Evolutionary conservation across 2,329 filamentous ascomycete genomes (phyloP), one percentile per base, ranked within the genome.

Genomic region (Xylaria arbuscula): DNA sequence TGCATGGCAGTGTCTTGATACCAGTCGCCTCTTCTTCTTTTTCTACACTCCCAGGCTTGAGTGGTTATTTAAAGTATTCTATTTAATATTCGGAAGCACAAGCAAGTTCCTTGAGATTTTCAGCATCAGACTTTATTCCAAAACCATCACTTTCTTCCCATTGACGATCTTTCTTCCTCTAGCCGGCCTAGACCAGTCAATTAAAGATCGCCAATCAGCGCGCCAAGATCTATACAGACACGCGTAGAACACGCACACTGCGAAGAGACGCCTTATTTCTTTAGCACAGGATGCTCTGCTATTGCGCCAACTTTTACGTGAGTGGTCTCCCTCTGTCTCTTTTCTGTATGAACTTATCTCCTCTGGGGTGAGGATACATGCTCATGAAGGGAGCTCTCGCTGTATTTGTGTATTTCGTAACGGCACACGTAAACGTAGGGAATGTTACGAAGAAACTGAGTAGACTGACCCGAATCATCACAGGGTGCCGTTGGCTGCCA

Each of bases 271-370:
- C 8, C 34, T 45, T 36, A 22, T 11, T 34, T 38, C 48, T 47
- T 15, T 22, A 32, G n/a, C 17, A 45, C 56, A 74, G 59, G 4
- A 77, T 76, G 75, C 45, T 71, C 67, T 77, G 72, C 71, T 76
- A 77, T 36, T 77, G 75, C 57, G 75, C 74, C 34, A 78, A 77
- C 70, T 78, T 74, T 66, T 78, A 77, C 47, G 75, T 77, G 45
- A 65, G 73, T 72, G 2, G 28, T 32, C 11, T 45, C 51, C 6
- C 28, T 40, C 40, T 32, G 19, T 34, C 7, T 22, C 24, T 36
- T 15, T 24, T 48, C 45, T 47, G n/a, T 10, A n/a, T 2, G 5
- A 4, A 19, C 3, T 19, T 4, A 3, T 55, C 8, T 13, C 22
- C 11, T 22, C 17, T 1, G 9, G 3, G 15, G 22, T n/a, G 15